phyloP scores from a whole-genome alignment of 495 filamentous ascomycete species.

The Hyaloscypha hepaticicola region DNA sequence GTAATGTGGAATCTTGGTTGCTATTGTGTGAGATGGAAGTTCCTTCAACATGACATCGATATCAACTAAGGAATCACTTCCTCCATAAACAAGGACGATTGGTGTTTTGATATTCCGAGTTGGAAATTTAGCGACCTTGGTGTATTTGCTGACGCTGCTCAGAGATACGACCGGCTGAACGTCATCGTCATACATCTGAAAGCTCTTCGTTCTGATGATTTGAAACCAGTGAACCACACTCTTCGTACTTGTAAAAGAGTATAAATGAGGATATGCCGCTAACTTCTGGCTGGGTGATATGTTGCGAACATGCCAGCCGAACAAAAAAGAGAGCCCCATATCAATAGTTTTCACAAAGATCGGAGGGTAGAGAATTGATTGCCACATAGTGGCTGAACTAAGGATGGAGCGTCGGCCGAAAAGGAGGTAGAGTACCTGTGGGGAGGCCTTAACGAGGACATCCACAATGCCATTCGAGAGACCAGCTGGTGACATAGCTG shows the following conservation, averaged over 20 bases:
- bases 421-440: conserved; percentile 86
- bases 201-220: conserved; percentile 90
- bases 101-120: conserved; percentile 97
- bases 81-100: conserved; percentile 89
- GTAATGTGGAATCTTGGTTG: conserved; percentile 82
- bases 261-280: conserved; percentile 94
- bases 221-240: conserved; percentile 99
- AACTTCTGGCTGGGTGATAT: conserved; percentile 88
- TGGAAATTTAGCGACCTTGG: conserved; percentile 91
- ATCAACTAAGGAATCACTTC: conserved; percentile 91
- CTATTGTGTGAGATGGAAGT: conserved; percentile 77
- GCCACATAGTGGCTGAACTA: conserved; percentile 94
- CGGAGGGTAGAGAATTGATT: conserved; percentile 89
- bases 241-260: conserved; percentile 94
- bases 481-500: conserved; percentile 94
- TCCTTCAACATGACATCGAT: conserved; percentile 89
- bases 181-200: conserved; percentile 99
- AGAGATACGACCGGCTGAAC: conserved; percentile 53
- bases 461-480: conserved; percentile 85
- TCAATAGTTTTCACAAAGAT: conserved; percentile 92
- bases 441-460: conserved; percentile 89
- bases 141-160: conserved; percentile 49
- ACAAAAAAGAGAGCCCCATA: conserved; percentile 73
- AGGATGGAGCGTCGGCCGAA: conserved; percentile 95
- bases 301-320: conserved; percentile 86